These are phyloP conservation scores for Candida odintsovae DNA, from an alignment of 805 yeast species.

Conservation along the genomic window DNA sequence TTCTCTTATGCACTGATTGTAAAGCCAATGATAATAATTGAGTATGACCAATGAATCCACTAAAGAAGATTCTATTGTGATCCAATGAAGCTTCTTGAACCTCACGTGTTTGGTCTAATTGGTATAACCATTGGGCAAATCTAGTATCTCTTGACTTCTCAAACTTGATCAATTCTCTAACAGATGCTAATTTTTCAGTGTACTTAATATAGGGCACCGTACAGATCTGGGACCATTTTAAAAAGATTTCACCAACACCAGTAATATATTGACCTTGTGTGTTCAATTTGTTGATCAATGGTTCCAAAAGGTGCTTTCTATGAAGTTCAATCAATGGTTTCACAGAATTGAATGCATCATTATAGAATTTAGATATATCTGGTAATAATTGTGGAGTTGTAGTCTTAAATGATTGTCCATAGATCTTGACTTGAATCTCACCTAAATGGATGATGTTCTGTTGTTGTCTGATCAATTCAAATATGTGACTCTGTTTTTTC, in stretches of 20 bases:
- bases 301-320: slow-evolving; percentile 45
- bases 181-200: slow-evolving; percentile 55
- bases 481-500: slow-evolving; percentile 68
- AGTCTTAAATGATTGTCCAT: slow-evolving; percentile 38
- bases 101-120: slow-evolving; percentile 43
- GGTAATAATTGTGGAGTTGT: slow-evolving; percentile 39
- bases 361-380: slow-evolving; percentile 49
- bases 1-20: slow-evolving; percentile 47
- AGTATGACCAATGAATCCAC: slow-evolving; percentile 49
- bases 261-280: slow-evolving; percentile 63
- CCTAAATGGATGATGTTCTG: slow-evolving; percentile 66
- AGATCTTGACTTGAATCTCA: slow-evolving; percentile 53
- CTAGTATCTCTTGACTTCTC: slow-evolving; percentile 35
- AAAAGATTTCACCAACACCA: slow-evolving; percentile 56
- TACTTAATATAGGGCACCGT: slow-evolving; percentile 48
- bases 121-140: slow-evolving; percentile 54
- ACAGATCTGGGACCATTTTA: slow-evolving; percentile 60
- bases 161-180: slow-evolving; percentile 47
- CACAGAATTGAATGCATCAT: slow-evolving; percentile 54
- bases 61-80: slow-evolving; percentile 49
- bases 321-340: slow-evolving; percentile 51
- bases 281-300: slow-evolving; percentile 49
- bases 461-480: slow-evolving; percentile 68
- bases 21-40: slow-evolving; percentile 60
- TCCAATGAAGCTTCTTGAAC: slow-evolving; percentile 37